Conservation (phyloP, 129 eudicot species). For the Ambrosia artemisiifolia region DNA sequence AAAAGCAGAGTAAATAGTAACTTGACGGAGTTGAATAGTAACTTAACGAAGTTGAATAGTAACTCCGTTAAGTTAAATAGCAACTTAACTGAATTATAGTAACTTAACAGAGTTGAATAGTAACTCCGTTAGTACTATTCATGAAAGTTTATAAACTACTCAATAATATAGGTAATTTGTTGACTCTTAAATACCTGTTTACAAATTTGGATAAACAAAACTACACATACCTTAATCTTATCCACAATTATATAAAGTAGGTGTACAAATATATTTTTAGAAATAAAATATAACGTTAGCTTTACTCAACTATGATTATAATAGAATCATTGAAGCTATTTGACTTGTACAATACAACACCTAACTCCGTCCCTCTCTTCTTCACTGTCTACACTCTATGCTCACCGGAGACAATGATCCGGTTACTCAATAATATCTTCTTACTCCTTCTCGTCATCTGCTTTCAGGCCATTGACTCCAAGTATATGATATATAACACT, state of each 20-base stretch:
- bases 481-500: conserved; percentile 50
- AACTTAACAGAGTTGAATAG: too few species aligned
- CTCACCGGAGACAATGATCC: conserved; percentile 5
- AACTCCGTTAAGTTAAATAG: too few species aligned
- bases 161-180: too few species aligned
- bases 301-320: conserved; percentile 16
- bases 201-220: neutral
- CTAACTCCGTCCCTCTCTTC: too few species aligned
- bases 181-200: neutral
- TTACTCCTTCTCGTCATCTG: conserved; percentile 16
- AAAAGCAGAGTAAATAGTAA: too few species aligned
- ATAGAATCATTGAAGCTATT: neutral
- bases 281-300: conserved; percentile 1
- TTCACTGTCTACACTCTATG: too few species aligned
- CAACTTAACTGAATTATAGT: too few species aligned
- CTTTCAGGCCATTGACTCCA: conserved; percentile 20
- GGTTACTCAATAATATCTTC: neutral
- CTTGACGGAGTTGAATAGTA: too few species aligned
- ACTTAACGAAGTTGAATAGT: too few species aligned
- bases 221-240: neutral
- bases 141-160: too few species aligned
- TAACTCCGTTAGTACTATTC: too few species aligned
- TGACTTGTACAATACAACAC: neutral
- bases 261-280: too few species aligned
- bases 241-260: neutral